Base-by-base conservation (phyloP, 2,329 filamentous ascomycete genomes). In the Pseudogymnoascus verrucosus region DNA sequence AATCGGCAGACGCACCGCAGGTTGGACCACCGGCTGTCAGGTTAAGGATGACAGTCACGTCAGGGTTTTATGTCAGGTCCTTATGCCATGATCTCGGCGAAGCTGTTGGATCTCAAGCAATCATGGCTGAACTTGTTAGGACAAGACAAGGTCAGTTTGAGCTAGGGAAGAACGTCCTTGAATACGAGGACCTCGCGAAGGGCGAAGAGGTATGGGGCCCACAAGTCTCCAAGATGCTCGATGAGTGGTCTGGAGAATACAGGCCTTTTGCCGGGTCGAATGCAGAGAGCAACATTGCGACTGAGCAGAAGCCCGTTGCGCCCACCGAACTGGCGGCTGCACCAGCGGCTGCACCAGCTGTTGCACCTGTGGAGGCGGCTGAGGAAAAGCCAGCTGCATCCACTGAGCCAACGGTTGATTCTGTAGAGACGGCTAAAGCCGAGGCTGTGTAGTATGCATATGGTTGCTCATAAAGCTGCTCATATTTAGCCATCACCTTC, bases 41-140 rank as follows among this genome's bases (percentile, higher is more conserved):
- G 72, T 85, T 99, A 65, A 87, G 89, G 64, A 91, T 99, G 85
- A 96, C 90, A 0, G 93, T 97, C 61, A 92, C 92, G 1, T 96
- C 92, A 0, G 95, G 95, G 40, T 99, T 97, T 80, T 99, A 99
- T 75, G 93, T 99, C 12, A 89, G 95, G 67, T 96, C 90, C 64
- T 86, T 99, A 69, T 93, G 91, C 70, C 92, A 98, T 73, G 95
- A 99, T 71, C 82, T 99, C 3, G 95, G 93, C 21, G 80, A 87
- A 68, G 91, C 91, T 69, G 82, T 97, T 12, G 86, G 84, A 62
- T 96, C 91, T 11, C 86, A 90, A 23, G 95, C 84, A 36, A 81
- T 95, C 68, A 98, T 99, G 93, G 86, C 90, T 21, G 87, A 89
- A 69, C 84, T 99, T 19, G 83, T 89, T 64, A 88, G 95, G 63